These are phyloP conservation scores for Boechera stricta DNA, from an alignment of 345 rosid species.

Conservation along the genomic window DNA sequence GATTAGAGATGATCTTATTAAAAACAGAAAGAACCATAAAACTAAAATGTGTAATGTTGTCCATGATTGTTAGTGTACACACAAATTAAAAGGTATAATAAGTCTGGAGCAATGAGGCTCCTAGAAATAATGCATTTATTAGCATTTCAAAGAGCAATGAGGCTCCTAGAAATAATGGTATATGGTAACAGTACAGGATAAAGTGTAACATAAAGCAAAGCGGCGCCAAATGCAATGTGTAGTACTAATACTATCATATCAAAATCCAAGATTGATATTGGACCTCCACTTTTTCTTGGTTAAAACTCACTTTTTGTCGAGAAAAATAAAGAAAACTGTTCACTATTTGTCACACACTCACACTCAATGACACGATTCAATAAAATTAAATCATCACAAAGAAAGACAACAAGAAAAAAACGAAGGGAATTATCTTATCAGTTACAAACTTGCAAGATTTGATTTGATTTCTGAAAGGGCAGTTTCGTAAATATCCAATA, in stretches of 20 bases:
- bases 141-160: neutral
- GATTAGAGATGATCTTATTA: too few relatives aligned
- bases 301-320: neutral
- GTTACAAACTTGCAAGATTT: neutral
- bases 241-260: neutral
- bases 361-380: neutral
- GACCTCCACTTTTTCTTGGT: neutral
- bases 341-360: neutral
- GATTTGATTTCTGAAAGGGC: neutral
- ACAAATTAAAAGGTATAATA: neutral
- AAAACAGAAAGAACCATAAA: too few relatives aligned
- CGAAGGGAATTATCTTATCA: neutral
- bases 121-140: neutral
- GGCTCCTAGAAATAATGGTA: constrained; percentile 6
- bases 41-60: neutral
- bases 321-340: neutral
- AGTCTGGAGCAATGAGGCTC: neutral
- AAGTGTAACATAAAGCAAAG: constrained; percentile 2
- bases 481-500: neutral
- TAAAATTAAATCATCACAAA: neutral
- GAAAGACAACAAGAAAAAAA: neutral
- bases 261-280: neutral
- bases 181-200: neutral
- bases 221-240: constrained; percentile 34
- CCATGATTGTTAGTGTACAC: neutral